phyloP scores from a whole-genome alignment of 768 basidiomycete species.

The Russula foetens region DNA sequence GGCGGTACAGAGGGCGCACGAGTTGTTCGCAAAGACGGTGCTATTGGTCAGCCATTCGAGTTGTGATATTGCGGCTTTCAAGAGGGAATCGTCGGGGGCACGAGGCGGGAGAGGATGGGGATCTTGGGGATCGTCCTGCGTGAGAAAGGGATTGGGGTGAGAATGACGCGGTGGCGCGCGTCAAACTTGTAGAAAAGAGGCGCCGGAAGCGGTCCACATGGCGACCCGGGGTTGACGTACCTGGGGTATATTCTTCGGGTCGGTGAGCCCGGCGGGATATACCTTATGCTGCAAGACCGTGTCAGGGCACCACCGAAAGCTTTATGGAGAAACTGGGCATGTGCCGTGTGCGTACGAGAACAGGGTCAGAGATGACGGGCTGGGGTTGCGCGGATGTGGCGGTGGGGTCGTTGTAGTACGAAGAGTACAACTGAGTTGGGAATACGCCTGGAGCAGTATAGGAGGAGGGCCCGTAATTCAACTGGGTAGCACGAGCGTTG shows the following conservation, averaged over 20 bases:
- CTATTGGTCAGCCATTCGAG: conserved; percentile 47
- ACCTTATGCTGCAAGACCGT: conserved; percentile 37
- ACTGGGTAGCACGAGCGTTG: not conserved
- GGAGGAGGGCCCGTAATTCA: conserved; percentile 31
- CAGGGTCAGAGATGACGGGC: conserved; percentile 68
- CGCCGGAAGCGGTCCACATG: too few species aligned
- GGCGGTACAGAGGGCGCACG: conserved; percentile 54
- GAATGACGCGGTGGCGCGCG: too few species aligned
- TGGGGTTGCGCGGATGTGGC: conserved; percentile 66
- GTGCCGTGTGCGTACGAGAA: conserved; percentile 41
- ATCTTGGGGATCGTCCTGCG: conserved; percentile 47
- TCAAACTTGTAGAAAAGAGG: too few species aligned
- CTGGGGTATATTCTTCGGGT: conserved; percentile 50
- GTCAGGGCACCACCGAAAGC: not conserved
- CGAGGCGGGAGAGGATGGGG: conserved; percentile 58
- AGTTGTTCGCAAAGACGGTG: conserved; percentile 43
- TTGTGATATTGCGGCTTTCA: conserved; percentile 47
- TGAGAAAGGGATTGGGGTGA: too few species aligned
- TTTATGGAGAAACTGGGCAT: too few species aligned
- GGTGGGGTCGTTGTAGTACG: conserved; percentile 67
- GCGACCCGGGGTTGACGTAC: conserved; percentile 26
- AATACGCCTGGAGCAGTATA: conserved; percentile 56
- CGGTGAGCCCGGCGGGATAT: conserved; percentile 55
- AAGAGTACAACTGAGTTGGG: conserved; percentile 54
- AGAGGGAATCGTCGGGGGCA: conserved; percentile 38